Evolutionary conservation across 345 rosid genomes (phyloP).

Genomic region (Chamaenerion angustifolium): DNA sequence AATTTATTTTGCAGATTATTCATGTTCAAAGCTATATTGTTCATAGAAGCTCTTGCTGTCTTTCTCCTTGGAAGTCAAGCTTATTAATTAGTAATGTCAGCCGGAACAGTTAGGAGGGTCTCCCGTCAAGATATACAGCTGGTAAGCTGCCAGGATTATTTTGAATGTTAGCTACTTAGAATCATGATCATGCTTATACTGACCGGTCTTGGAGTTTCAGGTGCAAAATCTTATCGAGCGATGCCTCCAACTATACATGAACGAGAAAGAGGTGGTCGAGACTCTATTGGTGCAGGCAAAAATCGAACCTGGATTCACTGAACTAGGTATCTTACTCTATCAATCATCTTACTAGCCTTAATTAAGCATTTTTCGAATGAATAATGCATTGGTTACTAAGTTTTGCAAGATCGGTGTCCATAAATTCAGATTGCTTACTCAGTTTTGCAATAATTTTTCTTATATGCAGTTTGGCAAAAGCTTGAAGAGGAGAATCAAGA

Average conservation of each 20-base stretch:
- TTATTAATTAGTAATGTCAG: conserved; percentile 33
- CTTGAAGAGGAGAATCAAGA: conserved; percentile 95
- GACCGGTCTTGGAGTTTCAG: conserved; percentile 18
- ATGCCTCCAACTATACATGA: conserved; percentile 94
- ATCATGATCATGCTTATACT: neutral
- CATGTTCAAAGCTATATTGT: too few relatives aligned
- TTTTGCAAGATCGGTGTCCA: too few relatives aligned
- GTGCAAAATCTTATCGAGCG: conserved; percentile 93
- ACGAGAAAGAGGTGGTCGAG: conserved; percentile 82
- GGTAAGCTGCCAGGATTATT: conserved; percentile 23
- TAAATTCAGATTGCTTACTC: too few relatives aligned
- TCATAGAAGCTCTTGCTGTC: too few relatives aligned
- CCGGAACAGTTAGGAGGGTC: conserved; percentile 61
- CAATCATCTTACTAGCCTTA: neutral
- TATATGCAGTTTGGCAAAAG: conserved; percentile 83
- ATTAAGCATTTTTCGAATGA: too few relatives aligned
- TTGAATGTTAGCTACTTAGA: neutral
- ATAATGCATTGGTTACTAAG: too few relatives aligned
- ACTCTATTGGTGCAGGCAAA: conserved; percentile 73
- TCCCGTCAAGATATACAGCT: conserved; percentile 81
- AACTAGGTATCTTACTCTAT: conserved; percentile 48
- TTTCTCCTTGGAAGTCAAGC: too few relatives aligned
- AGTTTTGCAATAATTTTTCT: conserved; percentile 6
- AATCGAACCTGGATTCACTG: conserved; percentile 96
- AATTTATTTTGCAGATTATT: too few relatives aligned